Conservation (phyloP, 1,284 basidiomycete species). For the Trichosporon sp. region DNA sequence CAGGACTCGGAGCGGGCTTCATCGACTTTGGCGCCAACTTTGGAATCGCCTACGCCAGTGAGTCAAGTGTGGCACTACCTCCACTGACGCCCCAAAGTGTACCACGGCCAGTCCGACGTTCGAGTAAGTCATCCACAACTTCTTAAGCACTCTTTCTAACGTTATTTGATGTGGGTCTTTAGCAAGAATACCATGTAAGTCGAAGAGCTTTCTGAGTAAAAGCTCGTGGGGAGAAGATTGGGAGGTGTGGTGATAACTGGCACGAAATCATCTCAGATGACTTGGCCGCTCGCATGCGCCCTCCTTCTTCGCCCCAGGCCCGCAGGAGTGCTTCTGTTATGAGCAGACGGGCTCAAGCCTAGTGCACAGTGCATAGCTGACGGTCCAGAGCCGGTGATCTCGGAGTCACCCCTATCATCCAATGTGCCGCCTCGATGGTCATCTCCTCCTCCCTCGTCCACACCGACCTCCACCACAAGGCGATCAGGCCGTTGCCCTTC, state of each 20-base stretch:
- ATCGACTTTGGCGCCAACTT: constrained; percentile 56
- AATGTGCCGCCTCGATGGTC: constrained; percentile 53
- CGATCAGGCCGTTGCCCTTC: constrained; percentile 52
- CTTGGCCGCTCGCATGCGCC: too few species aligned
- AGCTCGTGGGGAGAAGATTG: neutral
- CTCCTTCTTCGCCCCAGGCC: too few species aligned
- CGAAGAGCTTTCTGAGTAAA: neutral
- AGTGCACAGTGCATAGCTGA: neutral
- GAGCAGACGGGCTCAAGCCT: too few species aligned
- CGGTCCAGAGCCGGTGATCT: constrained; percentile 49
- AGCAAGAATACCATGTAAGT: constrained; percentile 46
- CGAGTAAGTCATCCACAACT: neutral
- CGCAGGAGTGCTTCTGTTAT: too few species aligned
- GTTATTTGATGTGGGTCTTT: constrained; percentile 54
- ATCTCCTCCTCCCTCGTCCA: constrained; percentile 57
- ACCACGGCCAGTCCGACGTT: constrained; percentile 43
- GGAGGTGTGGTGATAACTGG: constrained; percentile 1
- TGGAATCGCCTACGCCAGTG: constrained; percentile 54
- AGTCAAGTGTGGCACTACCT: constrained; percentile 24
- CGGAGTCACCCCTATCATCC: constrained; percentile 56
- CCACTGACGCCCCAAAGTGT: constrained; percentile 41
- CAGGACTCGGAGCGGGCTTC: constrained; percentile 31
- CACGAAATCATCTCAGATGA: neutral
- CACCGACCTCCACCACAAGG: constrained; percentile 54
- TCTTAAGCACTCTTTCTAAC: constrained; percentile 17